phyloP scores from a whole-genome alignment of 1,139 yeast species.

The Hansenula sp. region DNA sequence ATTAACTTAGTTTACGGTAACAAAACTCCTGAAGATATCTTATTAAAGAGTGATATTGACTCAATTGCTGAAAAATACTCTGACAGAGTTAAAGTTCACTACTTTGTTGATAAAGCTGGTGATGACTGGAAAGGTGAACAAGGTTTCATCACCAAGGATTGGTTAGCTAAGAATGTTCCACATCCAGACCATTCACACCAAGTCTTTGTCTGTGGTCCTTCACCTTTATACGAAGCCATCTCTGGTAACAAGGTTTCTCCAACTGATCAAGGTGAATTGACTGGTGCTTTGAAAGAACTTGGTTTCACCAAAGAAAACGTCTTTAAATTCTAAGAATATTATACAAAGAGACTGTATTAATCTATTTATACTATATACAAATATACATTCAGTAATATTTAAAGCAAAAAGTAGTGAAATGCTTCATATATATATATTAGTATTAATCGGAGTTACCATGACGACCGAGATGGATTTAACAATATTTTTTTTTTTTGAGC shows the following conservation, averaged over 20 bases:
- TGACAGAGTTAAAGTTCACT: constrained; percentile 69
- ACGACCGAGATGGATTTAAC: too few relatives aligned
- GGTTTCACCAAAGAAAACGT: constrained; percentile 88
- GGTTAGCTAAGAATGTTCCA: constrained; percentile 52
- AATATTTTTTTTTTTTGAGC: too few relatives aligned
- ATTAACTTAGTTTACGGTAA: constrained; percentile 78
- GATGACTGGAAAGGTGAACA: constrained; percentile 45
- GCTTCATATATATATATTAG: too few relatives aligned
- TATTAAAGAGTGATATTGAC: constrained; percentile 75
- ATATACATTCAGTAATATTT: too few relatives aligned
- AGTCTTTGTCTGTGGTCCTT: constrained; percentile 90
- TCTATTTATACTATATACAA: too few relatives aligned
- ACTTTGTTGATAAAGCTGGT: constrained; percentile 71
- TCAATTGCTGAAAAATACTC: constrained; percentile 58
- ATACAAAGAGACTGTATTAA: constrained; percentile 25
- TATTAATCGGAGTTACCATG: too few relatives aligned
- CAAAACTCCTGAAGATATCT: constrained; percentile 69
- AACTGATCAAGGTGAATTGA: constrained; percentile 89
- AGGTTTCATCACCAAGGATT: constrained; percentile 75
- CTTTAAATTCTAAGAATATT: constrained; percentile 65
- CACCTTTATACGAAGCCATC: constrained; percentile 75
- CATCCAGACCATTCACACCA: constrained; percentile 58
- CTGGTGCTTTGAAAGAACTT: constrained; percentile 82
- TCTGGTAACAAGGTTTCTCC: constrained; percentile 88
- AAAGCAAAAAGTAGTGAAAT: too few relatives aligned